Percentiles rank a stretch among this genome's conserved stretches.
These are phyloP conservation scores for Aureobasidium melanogenum DNA, from an alignment of 2,329 filamentous ascomycete species.

Conservation along the genomic window DNA sequence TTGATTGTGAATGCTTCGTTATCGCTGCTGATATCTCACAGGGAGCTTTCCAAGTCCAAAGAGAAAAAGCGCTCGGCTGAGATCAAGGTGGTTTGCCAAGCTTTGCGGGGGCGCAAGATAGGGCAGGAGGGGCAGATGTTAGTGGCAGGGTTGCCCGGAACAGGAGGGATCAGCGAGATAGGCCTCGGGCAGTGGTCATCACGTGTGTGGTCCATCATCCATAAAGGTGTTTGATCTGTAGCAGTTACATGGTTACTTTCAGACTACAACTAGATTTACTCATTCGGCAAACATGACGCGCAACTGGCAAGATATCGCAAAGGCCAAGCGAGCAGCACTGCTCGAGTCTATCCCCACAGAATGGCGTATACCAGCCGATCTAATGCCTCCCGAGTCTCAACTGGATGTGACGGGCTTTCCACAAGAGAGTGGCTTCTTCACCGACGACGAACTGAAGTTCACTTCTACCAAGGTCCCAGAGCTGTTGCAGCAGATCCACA, in stretches of 20 bases:
- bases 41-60: neutral
- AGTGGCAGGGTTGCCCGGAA: neutral
- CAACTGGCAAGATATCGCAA: slow-evolving; percentile 12
- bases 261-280: neutral
- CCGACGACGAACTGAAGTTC: slow-evolving; percentile 41
- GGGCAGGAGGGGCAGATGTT: neutral
- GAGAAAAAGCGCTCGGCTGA: neutral
- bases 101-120: slow-evolving; percentile 4
- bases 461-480: slow-evolving; percentile 34
- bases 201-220: slow-evolving; percentile 3
- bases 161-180: neutral
- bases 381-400: slow-evolving; percentile 46
- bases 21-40: no score
- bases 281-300: neutral
- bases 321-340: neutral
- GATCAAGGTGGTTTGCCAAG: slow-evolving; percentile 10
- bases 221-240: neutral
- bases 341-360: slow-evolving; percentile 46
- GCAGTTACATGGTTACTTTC: no score
- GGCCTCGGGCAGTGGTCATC: slow-evolving; percentile 6
- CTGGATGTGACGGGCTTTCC: slow-evolving; percentile 51
- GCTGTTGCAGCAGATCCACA: slow-evolving; percentile 33
- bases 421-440: slow-evolving; percentile 50
- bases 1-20: no score
- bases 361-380: slow-evolving; percentile 46